Evolutionary conservation across 305 asterid species (phyloP), one percentile per base, ranked within the genome.

Genomic region (Fraxinus sp.): DNA sequence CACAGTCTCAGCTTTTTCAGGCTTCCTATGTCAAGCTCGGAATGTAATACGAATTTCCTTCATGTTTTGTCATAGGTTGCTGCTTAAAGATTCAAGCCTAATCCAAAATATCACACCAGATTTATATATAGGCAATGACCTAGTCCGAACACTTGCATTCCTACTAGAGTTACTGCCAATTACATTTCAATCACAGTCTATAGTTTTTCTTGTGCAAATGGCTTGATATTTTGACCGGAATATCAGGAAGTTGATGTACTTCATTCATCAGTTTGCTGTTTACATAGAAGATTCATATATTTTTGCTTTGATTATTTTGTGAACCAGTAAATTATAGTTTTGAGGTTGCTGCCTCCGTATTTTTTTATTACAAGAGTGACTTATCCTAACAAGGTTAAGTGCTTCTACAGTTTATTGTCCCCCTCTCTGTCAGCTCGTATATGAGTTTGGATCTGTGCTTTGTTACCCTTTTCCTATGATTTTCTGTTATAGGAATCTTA

Each of bases 21-120:
- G 46, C 46, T 39, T 39, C 46, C 46, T 7, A 39, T 39, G 46
- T 39, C 64, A 55, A 5, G 64, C 26, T n/a, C 0, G 20, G 59
- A 64, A 14, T 37, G 32, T 79, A 0, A 39, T 64, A 79, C 62
- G 43, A 7, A 7, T 66, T 14, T 72, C 28, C 55, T 80, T 76
- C 68, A 13, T 73, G 35, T 4, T 46, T 73, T 81, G 79, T 75
- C 33, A 22, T 86, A 90, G 93, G 92, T 74, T 90, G 89, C 87
- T 80, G 89, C 91, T 79, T 90, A 82, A 85, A 71, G 52, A 66
- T 57, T 77, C 80, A 20, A 79, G 30, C 84, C 72, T 74, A n/a
- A 32, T 72, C 75, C 84, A 43, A 71, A 78, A 70, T 82, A 77
- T 41, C 76, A 62, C 78, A 49, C 81, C 85, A 62, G 78, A 78